These are phyloP conservation scores for Bruguiera gymnorhiza DNA, from an alignment of 345 rosid genomes.

Conservation along the genomic window DNA sequence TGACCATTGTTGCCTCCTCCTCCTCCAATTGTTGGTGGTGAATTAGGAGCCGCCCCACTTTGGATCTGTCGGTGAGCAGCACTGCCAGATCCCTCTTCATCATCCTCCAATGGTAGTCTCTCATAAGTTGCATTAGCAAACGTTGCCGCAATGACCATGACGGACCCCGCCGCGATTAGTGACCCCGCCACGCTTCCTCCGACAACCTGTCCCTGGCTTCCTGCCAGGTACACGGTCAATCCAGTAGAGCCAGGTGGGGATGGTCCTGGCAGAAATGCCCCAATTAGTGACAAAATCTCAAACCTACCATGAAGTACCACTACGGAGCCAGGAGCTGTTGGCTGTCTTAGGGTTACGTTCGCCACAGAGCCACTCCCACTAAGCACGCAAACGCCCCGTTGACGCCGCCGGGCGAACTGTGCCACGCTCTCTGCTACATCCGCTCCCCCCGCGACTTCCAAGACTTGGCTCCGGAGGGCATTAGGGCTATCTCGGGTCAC, in stretches of 20 bases:
- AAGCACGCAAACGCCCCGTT: constrained; percentile 78
- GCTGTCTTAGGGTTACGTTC: constrained; percentile 78
- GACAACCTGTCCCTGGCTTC: constrained; percentile 75
- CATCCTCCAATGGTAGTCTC: constrained; percentile 70
- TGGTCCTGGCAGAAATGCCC: constrained; percentile 80
- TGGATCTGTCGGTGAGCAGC: constrained; percentile 45
- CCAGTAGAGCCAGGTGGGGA: constrained; percentile 89
- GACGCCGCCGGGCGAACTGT: constrained; percentile 62
- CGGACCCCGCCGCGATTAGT: constrained; percentile 66
- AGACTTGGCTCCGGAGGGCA: constrained; percentile 74
- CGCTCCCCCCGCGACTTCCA: constrained; percentile 70
- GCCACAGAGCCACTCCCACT: constrained; percentile 79
- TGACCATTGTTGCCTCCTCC: constrained; percentile 21
- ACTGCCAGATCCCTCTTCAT: constrained; percentile 49
- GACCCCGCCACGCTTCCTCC: constrained; percentile 82
- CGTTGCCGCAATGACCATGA: constrained; percentile 82
- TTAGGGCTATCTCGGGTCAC: constrained; percentile 84
- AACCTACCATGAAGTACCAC: constrained; percentile 78
- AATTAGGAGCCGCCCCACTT: constrained; percentile 34
- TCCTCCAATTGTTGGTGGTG: constrained; percentile 46
- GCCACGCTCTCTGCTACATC: constrained; percentile 78
- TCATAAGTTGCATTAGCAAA: constrained; percentile 83
- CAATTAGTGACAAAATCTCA: constrained; percentile 70
- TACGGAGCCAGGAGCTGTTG: constrained; percentile 67
- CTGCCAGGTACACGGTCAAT: constrained; percentile 67